Base-by-base conservation (phyloP, 1,284 basidiomycete genomes). In the Tetrapyrgos nigripes region DNA sequence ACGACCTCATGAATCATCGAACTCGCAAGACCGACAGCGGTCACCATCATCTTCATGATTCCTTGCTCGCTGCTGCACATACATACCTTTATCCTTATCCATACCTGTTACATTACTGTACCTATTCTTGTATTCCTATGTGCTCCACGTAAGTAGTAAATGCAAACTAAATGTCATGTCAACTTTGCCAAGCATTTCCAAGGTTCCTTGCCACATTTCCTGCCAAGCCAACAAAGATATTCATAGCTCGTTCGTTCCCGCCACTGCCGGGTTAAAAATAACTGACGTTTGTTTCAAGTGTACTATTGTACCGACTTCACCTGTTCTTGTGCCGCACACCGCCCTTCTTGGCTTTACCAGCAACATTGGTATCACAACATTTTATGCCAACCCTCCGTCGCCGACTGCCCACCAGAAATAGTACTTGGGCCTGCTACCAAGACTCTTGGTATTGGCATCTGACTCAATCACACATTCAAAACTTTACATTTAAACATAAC, bases 1-100 rank as follows among this genome's bases (percentile, higher is more conserved):
- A 10, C 50, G 21, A 49, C 60, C 13, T 40, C 37, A 40, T 40
- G 37, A 40, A 17, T 40, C 55, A 3, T 24, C 54, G 37, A 29
- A 8, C 8, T 33, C 31, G 14, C 6, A 40, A 40, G 37, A 40
- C 37, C 37, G 37, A 9, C 37, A 40, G 19, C 37, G 37, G 37
- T 40, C 37, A 17, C 37, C 37, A 40, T 40, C 37, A 40, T 40
- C n/a, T n/a, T n/a, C n/a, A n/a, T n/a, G n/a, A n/a, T n/a, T n/a
- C n/a, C n/a, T n/a, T n/a, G n/a, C n/a, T n/a, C n/a, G n/a, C n/a
- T n/a, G n/a, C n/a, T n/a, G n/a, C n/a, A n/a, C n/a, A n/a, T 40
- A 40, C 37, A 40, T 40, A 40, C 37, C 37, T 17, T 9, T 17
- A 5, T 9, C 19, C 13, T n/a, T 40, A 9, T 17, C 37, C 13